These are phyloP conservation scores for Phoenix roebelenii DNA, from an alignment of 176 grass and related monocot species.

Conservation along the genomic window DNA sequence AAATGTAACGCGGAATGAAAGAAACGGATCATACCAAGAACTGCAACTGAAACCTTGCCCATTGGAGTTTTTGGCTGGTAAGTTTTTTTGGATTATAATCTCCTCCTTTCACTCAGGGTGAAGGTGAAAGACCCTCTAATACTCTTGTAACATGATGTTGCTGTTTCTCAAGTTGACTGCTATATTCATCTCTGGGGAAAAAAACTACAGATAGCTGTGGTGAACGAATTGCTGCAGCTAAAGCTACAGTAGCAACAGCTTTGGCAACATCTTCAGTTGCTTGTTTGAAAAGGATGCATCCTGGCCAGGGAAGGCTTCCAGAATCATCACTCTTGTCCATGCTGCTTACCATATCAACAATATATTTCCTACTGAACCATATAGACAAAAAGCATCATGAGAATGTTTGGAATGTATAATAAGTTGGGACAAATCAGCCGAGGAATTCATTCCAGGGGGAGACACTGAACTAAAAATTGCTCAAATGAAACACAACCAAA, in stretches of 20 bases:
- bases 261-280: conserved; percentile 60
- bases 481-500: too few relatives aligned
- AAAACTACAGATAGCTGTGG: conserved; percentile 46
- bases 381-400: too few relatives aligned
- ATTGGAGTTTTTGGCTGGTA: conserved; percentile 81
- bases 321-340: conserved; percentile 24
- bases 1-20: background rate
- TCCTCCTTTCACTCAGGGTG: conserved; percentile 44
- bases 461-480: too few relatives aligned
- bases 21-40: conserved; percentile 43
- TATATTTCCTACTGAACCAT: too few relatives aligned
- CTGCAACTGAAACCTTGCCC: conserved; percentile 83
- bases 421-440: too few relatives aligned
- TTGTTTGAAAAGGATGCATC: conserved; percentile 37
- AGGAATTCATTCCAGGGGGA: too few relatives aligned
- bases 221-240: conserved; percentile 50
- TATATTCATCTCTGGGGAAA: conserved; percentile 50
- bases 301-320: conserved; percentile 14
- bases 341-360: background rate
- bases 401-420: too few relatives aligned
- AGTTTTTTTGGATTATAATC: conserved; percentile 86
- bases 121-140: conserved; percentile 58
- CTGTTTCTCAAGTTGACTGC: conserved; percentile 63
- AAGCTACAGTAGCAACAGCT: conserved; percentile 50
- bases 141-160: conserved; percentile 68